Conservation (phyloP, 2,329 filamentous ascomycete species). For the Gyromitra esculenta region DNA sequence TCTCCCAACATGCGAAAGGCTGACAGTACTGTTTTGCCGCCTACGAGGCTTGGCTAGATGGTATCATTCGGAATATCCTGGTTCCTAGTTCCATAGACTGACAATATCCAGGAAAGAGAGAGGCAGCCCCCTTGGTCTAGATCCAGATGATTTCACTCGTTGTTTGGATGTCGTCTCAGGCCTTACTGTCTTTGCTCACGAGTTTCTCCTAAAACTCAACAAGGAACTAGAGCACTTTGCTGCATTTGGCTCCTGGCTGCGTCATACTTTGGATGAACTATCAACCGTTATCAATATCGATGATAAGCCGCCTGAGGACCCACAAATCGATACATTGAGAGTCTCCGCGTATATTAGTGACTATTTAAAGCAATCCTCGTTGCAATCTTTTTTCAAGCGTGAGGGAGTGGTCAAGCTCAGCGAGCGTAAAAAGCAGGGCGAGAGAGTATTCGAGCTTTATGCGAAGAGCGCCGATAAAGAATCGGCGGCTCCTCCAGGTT, state of each 20-base stretch:
- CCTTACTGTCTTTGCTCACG: conserved; percentile 56
- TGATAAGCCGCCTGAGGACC: conserved; percentile 55
- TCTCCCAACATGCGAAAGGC: conserved; percentile 85
- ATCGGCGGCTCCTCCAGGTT: conserved; percentile 51
- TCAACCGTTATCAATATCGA: conserved; percentile 57
- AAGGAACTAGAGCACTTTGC: conserved; percentile 57
- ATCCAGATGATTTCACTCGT: conserved; percentile 58
- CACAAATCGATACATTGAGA: conserved; percentile 57
- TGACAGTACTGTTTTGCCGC: conserved; percentile 80
- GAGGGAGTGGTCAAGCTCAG: conserved; percentile 37
- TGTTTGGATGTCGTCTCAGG: conserved; percentile 57
- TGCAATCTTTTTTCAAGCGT: conserved; percentile 54
- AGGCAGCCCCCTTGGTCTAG: conserved; percentile 57
- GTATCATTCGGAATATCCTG: conserved; percentile 22
- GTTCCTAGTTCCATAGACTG: conserved; percentile 8
- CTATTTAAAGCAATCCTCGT: conserved; percentile 56
- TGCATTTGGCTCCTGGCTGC: conserved; percentile 57
- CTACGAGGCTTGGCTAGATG: conserved; percentile 83
- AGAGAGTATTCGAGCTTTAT: conserved; percentile 56
- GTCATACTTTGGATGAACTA: conserved; percentile 57
- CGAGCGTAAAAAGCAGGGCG: conserved; percentile 54
- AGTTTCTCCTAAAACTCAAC: conserved; percentile 57
- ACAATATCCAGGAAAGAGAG: conserved; percentile 56
- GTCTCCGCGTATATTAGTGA: conserved; percentile 58
- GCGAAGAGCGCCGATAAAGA: conserved; percentile 47